Evolutionary conservation across 306 rosid genomes (phyloP).

Genomic region (Ceratonia siliqua): DNA sequence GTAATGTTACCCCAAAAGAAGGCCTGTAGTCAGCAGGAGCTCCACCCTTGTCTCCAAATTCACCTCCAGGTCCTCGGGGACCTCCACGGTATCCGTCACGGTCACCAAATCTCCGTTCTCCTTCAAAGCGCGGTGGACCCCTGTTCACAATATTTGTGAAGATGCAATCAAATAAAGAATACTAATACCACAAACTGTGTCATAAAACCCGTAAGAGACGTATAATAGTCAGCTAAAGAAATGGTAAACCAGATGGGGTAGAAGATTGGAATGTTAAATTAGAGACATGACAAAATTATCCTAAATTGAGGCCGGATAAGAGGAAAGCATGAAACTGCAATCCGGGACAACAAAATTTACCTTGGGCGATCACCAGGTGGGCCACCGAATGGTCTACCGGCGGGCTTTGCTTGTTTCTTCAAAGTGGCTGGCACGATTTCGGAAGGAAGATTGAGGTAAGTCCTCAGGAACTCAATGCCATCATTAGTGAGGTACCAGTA

Average conservation of each 20-base stretch:
- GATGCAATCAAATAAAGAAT: neutral
- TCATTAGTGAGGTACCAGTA: slow-evolving; percentile 90
- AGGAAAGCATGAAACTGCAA: neutral
- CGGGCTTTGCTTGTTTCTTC: slow-evolving; percentile 78
- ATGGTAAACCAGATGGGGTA: too few species aligned
- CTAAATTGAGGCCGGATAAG: neutral
- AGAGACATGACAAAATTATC: neutral
- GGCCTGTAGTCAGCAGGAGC: slow-evolving; percentile 83
- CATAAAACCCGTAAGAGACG: neutral
- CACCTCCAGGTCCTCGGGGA: slow-evolving; percentile 68
- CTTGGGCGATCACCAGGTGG: slow-evolving; percentile 87
- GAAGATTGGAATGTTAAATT: neutral
- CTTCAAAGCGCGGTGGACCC: slow-evolving; percentile 74
- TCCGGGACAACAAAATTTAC: slow-evolving; percentile 24
- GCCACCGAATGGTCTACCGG: slow-evolving; percentile 72
- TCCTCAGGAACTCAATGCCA: slow-evolving; percentile 87
- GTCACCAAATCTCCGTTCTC: slow-evolving; percentile 77
- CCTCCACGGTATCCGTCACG: slow-evolving; percentile 88
- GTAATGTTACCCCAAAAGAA: slow-evolving; percentile 60
- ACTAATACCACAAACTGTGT: neutral
- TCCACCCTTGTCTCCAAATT: slow-evolving; percentile 78
- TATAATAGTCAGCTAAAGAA: neutral
- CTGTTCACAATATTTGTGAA: slow-evolving; percentile 18
- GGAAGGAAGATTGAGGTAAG: slow-evolving; percentile 86
- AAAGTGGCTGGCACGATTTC: slow-evolving; percentile 90